A percentile compares a stretch with the other conserved stretches of the same genome.
These are phyloP conservation scores for Lachnellula willkommii DNA, from an alignment of 2,329 filamentous ascomycete species.

Conservation along the genomic window DNA sequence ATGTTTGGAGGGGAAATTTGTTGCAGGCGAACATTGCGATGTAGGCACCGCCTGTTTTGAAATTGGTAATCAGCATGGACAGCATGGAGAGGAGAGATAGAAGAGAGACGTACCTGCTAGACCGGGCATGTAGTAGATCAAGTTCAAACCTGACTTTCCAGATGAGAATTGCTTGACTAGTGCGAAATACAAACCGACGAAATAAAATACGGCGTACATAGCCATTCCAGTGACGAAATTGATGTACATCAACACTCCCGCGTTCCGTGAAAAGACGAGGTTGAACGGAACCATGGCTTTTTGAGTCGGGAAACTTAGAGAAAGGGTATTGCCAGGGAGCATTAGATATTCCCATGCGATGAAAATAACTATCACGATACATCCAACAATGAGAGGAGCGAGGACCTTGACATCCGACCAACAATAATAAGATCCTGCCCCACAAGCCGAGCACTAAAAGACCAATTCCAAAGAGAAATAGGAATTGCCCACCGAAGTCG, in stretches of 20 bases:
- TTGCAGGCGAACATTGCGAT: constrained; percentile 56
- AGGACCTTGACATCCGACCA: constrained; percentile 37
- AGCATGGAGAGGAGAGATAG: not conserved
- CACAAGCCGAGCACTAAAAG: constrained; percentile 43
- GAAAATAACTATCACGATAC: constrained; percentile 35
- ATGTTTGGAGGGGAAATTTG: constrained; percentile 55
- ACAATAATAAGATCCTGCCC: constrained; percentile 39
- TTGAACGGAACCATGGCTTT: constrained; percentile 60
- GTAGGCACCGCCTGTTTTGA: constrained; percentile 46
- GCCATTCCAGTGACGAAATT: constrained; percentile 53
- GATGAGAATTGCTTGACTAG: constrained; percentile 49
- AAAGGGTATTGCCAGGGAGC: constrained; percentile 41
- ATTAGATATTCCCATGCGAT: constrained; percentile 42
- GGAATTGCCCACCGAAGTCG: constrained; percentile 49
- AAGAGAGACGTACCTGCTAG: constrained; percentile 43
- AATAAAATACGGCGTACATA: constrained; percentile 57
- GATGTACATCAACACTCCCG: constrained; percentile 55
- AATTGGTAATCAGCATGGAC: not conserved
- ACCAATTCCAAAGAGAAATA: constrained; percentile 41
- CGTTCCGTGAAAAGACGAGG: constrained; percentile 52
- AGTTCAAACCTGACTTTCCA: constrained; percentile 49
- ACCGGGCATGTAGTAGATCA: constrained; percentile 61
- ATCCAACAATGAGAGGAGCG: constrained; percentile 35
- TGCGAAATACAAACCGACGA: constrained; percentile 63
- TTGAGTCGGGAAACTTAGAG: constrained; percentile 47